Base-by-base conservation (phyloP, 306 rosid species). In the Amphicarpaea edgeworthii region DNA sequence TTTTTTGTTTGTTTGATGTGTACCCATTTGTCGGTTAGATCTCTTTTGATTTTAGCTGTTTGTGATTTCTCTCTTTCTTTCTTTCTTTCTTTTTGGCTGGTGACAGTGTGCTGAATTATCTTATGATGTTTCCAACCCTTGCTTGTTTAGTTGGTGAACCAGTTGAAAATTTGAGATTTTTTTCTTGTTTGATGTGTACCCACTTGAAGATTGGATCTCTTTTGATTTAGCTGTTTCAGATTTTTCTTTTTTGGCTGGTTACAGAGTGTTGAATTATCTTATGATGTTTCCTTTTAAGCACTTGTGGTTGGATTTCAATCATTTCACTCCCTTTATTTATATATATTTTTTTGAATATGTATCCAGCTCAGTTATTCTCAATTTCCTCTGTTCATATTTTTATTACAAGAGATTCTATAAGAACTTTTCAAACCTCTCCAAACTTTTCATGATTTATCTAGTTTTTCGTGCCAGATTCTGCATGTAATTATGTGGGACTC, bases 11-110 rank as follows among this genome's bases (percentile, higher is more conserved):
- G 40, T 88, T 86, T 69, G 26, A 37, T 54, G 64, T 34, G 37
- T 73, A 76, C 76, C 86, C 85, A 58, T 78, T 76, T 58, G 67
- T 50, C 67, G 59, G 80, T 73, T 82, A 68, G 85, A 65, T 79
- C 72, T 30, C 38, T 68, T 66, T 68, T 53, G 66, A 20, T 60
- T 5, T 5, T 70, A 30, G 73, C 53, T 81, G 74, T 70, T 34
- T 20, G 51, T 42, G 84, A 53, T 82, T 76, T 24, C 54, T 6
- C 7, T 34, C 12, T 12, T 65, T 62, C 6, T 6, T 70, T 28
- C 32, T 28, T 5, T 28, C 5, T 28, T 0, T 28, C 5, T 28
- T 70, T 32, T 50, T 21, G 61, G 53, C 70, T 43, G 80, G 73
- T 70, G 73, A 65, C 53, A 34, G 78, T 77, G 72, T 64, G 61